phyloP scores from a whole-genome alignment of 345 rosid genomes.

The Linum tenue region DNA sequence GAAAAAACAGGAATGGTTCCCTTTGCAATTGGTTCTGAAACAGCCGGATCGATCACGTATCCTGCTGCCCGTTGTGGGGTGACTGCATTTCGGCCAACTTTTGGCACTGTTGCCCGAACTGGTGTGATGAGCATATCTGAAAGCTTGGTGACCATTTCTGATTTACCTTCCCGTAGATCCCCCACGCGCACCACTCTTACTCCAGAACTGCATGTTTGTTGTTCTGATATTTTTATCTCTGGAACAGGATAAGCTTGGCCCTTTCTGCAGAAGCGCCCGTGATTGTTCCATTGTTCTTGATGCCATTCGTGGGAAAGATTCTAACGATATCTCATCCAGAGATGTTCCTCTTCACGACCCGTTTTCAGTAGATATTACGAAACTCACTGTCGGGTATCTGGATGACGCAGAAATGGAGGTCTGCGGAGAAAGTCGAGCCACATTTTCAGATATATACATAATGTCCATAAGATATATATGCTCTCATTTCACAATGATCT shows the following conservation, averaged over 20 bases:
- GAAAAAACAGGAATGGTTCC: constrained; percentile 57
- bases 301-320: constrained; percentile 65
- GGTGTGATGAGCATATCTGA: constrained; percentile 92
- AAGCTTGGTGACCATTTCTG: constrained; percentile 43
- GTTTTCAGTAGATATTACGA: constrained; percentile 59
- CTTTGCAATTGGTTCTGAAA: constrained; percentile 91
- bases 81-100: constrained; percentile 80
- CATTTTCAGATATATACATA: no score
- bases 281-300: constrained; percentile 65
- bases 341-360: constrained; percentile 59
- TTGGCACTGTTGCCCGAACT: constrained; percentile 68
- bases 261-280: constrained; percentile 56
- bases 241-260: constrained; percentile 75
- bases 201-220: neutral
- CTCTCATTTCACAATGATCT: neutral
- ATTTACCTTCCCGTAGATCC: neutral
- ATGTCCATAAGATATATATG: no score
- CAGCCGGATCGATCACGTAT: constrained; percentile 76
- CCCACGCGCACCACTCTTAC: neutral
- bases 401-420: constrained; percentile 94
- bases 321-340: constrained; percentile 67
- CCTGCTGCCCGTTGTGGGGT: constrained; percentile 80
- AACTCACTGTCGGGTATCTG: constrained; percentile 71
- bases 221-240: constrained; percentile 1
- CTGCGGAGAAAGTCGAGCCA: neutral